phyloP scores from a whole-genome alignment of 352 stramenopile genomes.

The Phytophthora sp. region DNA sequence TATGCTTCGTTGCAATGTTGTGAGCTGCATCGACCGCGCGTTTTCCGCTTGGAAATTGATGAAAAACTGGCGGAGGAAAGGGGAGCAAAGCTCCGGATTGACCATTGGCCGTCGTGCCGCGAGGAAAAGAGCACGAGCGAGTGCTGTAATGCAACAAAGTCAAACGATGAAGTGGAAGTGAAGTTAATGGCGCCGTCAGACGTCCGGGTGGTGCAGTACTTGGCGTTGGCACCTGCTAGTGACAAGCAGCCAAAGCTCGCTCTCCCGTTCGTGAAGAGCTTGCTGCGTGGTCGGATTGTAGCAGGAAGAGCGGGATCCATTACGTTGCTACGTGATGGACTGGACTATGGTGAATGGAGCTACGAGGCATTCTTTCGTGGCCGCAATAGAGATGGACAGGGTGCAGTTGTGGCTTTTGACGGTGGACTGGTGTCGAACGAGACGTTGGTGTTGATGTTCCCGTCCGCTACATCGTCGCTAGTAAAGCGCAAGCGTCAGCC shows the following conservation, averaged over 20 bases:
- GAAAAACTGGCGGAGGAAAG: slow-evolving; percentile 20
- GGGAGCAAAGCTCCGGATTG: slow-evolving; percentile 37
- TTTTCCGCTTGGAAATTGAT: slow-evolving; percentile 61
- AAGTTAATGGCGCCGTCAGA: slow-evolving; percentile 32
- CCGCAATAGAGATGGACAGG: background rate
- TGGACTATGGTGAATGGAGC: slow-evolving; percentile 68
- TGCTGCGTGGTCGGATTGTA: slow-evolving; percentile 55
- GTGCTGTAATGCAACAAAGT: background rate
- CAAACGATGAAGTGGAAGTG: slow-evolving; percentile 17
- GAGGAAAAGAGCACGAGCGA: background rate
- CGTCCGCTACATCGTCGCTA: slow-evolving; percentile 32
- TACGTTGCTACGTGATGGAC: slow-evolving; percentile 48
- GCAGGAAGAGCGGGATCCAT: slow-evolving; percentile 34
- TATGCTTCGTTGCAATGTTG: slow-evolving; percentile 34
- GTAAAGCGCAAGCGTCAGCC: slow-evolving; percentile 24
- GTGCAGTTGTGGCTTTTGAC: slow-evolving; percentile 17
- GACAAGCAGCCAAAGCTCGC: slow-evolving; percentile 50
- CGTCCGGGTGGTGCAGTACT: slow-evolving; percentile 54
- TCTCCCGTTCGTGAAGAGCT: slow-evolving; percentile 58
- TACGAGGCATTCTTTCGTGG: slow-evolving; percentile 58
- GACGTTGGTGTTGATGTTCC: slow-evolving; percentile 67
- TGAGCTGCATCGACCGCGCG: slow-evolving; percentile 9
- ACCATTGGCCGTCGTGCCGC: slow-evolving; percentile 51
- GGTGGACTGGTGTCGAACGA: slow-evolving; percentile 60
- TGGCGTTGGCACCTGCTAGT: slow-evolving; percentile 48